Evolutionary conservation across 2,329 filamentous ascomycete genomes (phyloP).

Genomic region (Monilinia polystroma): DNA sequence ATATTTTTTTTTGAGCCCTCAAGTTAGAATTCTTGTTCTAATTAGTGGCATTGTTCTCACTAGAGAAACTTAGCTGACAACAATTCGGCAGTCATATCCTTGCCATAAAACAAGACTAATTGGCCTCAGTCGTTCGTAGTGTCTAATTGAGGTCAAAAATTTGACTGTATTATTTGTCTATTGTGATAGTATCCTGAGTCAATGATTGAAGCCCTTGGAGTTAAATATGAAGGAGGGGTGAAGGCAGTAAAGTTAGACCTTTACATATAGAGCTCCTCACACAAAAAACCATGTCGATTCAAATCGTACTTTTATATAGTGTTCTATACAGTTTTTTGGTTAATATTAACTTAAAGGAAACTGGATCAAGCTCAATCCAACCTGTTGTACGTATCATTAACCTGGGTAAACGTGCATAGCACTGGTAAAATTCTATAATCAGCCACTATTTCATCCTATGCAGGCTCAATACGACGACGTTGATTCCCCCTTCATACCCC

Average conservation of each 20-base stretch:
- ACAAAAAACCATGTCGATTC: too few relatives aligned
- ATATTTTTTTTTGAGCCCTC: background rate
- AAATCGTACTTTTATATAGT: background rate
- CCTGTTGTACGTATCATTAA: background rate
- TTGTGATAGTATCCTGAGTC: background rate
- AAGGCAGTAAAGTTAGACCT: background rate
- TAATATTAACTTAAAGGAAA: background rate
- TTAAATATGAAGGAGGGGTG: background rate
- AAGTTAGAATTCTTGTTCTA: background rate
- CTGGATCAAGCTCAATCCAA: background rate
- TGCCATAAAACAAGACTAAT: background rate
- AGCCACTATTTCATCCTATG: conserved; percentile 13
- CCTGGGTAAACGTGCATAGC: background rate
- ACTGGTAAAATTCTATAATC: conserved; percentile 7
- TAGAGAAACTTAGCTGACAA: background rate
- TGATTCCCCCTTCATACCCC: background rate
- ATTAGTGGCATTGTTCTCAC: background rate
- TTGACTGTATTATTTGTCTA: background rate
- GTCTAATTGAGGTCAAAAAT: background rate
- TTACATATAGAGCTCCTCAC: too few relatives aligned
- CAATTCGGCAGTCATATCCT: background rate
- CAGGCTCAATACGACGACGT: conserved; percentile 11
- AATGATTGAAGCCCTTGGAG: background rate
- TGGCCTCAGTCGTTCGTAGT: background rate
- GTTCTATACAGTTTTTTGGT: background rate